Evolutionary conservation across 805 yeast genomes (phyloP).

Genomic region (Isabelozyma heimii): DNA sequence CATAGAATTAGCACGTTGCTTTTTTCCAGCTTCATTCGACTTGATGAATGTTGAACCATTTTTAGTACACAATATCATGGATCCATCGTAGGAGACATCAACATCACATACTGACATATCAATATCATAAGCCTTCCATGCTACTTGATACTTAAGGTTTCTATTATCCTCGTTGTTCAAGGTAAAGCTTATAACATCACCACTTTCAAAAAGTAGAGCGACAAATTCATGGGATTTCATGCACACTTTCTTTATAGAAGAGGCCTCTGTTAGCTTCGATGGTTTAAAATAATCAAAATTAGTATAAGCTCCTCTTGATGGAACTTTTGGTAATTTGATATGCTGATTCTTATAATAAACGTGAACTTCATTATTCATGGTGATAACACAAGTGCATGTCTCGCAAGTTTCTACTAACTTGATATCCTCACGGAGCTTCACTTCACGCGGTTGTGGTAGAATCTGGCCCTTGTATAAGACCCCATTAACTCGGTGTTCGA

Average conservation of each 20-base stretch:
- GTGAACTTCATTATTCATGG: slow-evolving; percentile 58
- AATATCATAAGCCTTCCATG: slow-evolving; percentile 64
- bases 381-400: slow-evolving; percentile 63
- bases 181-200: slow-evolving; percentile 48
- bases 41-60: slow-evolving; percentile 66
- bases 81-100: slow-evolving; percentile 67
- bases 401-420: slow-evolving; percentile 64
- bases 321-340: slow-evolving; percentile 43
- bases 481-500: slow-evolving; percentile 26
- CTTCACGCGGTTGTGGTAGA: slow-evolving; percentile 36
- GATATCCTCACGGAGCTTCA: slow-evolving; percentile 48
- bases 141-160: slow-evolving; percentile 41
- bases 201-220: slow-evolving; percentile 55
- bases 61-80: slow-evolving; percentile 61
- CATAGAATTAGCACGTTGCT: slow-evolving; percentile 28
- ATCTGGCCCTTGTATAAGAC: slow-evolving; percentile 34
- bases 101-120: slow-evolving; percentile 63
- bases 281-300: slow-evolving; percentile 57
- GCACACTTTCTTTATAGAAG: slow-evolving; percentile 27
- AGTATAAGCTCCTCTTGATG: slow-evolving; percentile 35
- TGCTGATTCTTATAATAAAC: slow-evolving; percentile 58
- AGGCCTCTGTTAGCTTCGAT: slow-evolving; percentile 42
- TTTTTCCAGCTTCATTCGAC: slow-evolving; percentile 13
- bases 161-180: slow-evolving; percentile 21
- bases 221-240: slow-evolving; percentile 41